Conservation (phyloP, 1,284 basidiomycete species). For the Sporisorium sorghi region DNA sequence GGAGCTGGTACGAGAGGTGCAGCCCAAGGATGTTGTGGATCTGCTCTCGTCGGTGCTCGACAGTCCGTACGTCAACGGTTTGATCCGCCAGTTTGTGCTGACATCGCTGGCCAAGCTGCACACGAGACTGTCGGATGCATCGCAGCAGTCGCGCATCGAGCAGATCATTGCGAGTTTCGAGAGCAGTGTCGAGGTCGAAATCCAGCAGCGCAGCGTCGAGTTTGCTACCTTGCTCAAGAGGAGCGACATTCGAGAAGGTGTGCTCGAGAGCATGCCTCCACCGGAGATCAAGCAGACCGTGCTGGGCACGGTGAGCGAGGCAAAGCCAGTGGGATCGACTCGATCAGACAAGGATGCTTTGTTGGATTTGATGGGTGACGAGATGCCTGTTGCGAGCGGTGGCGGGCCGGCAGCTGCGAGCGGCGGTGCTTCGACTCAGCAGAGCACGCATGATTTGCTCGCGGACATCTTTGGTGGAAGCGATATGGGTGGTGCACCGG, state of each 20-base stretch:
- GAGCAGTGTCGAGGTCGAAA: slow-evolving; percentile 87
- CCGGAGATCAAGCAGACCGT: slow-evolving; percentile 80
- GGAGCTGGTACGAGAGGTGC: slow-evolving; percentile 75
- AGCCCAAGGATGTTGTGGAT: slow-evolving; percentile 85
- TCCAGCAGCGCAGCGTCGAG: slow-evolving; percentile 95
- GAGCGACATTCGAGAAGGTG: slow-evolving; percentile 82
- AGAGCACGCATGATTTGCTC: slow-evolving; percentile 87
- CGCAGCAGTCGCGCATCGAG: slow-evolving; percentile 79
- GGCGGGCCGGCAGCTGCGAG: slow-evolving; percentile 15
- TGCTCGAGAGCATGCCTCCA: slow-evolving; percentile 96
- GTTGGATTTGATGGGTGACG: slow-evolving; percentile 65
- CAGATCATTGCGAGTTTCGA: slow-evolving; percentile 81
- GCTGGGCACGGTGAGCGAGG: slow-evolving; percentile 63
- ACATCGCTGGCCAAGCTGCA: slow-evolving; percentile 91
- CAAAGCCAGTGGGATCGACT: slow-evolving; percentile 63
- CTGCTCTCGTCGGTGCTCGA: slow-evolving; percentile 87
- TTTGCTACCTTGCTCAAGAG: slow-evolving; percentile 83
- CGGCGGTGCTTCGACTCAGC: slow-evolving; percentile 59
- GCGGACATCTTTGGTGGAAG: slow-evolving; percentile 88
- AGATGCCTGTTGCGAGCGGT: slow-evolving; percentile 41
- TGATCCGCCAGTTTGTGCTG: slow-evolving; percentile 91
- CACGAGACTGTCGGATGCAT: slow-evolving; percentile 75
- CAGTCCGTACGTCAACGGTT: slow-evolving; percentile 92
- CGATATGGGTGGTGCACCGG: slow-evolving; percentile 70
- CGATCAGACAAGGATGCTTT: slow-evolving; percentile 58